phyloP scores from a whole-genome alignment of 2,329 filamentous ascomycete genomes.

The Pseudogymnoascus sp. region DNA sequence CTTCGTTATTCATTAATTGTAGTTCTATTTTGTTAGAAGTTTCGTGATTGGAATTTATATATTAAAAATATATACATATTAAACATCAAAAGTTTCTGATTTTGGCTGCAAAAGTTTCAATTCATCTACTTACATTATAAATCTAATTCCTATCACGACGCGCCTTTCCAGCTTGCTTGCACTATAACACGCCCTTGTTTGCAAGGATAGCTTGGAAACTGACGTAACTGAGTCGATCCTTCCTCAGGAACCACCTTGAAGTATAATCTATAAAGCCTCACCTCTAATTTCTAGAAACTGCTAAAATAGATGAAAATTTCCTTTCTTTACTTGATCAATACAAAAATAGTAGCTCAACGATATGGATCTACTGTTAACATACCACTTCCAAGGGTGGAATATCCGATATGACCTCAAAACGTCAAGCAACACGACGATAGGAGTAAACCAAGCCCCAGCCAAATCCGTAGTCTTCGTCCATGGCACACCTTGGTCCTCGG shows the following conservation, averaged over 20 bases:
- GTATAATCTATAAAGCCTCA: background rate
- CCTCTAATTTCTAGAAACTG: background rate
- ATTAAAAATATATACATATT: background rate
- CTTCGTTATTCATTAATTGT: no score
- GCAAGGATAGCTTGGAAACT: background rate
- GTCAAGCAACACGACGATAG: background rate
- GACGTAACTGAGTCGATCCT: background rate
- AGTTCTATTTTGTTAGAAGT: background rate
- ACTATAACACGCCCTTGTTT: background rate
- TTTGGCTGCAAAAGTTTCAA: no score
- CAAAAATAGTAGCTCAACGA: background rate
- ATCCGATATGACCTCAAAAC: background rate
- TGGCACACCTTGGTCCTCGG: background rate
- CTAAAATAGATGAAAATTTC: background rate
- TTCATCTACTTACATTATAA: background rate
- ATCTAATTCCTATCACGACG: background rate
- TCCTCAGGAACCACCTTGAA: background rate
- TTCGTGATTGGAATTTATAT: background rate
- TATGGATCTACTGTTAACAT: background rate
- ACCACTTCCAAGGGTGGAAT: background rate
- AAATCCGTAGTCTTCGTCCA: background rate
- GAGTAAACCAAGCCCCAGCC: background rate
- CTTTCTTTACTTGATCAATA: background rate
- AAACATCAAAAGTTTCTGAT: no score
- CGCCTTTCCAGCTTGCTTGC: background rate